Percentiles rank a stretch among this genome's conserved stretches.
These are phyloP conservation scores for Geotrichum aggregatum DNA, from an alignment of 1,139 yeast genomes.

Conservation along the genomic window DNA sequence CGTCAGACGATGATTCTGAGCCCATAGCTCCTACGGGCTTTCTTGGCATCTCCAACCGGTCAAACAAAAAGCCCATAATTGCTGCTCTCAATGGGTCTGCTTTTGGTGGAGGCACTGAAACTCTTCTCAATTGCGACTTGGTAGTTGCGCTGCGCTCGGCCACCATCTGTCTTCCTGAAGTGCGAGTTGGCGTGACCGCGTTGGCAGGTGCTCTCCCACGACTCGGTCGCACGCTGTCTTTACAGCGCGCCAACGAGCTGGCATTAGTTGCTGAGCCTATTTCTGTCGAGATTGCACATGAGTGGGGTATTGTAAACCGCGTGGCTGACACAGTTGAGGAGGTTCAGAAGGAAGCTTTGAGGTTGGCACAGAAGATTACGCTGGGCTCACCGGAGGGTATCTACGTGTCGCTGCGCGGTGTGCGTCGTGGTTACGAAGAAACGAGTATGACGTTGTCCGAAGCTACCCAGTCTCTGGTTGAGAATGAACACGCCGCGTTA, in stretches of 20 bases:
- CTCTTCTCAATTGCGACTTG: constrained; percentile 35
- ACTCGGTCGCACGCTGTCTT: constrained; percentile 30
- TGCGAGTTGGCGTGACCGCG: constrained; percentile 36
- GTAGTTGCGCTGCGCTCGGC: constrained; percentile 34
- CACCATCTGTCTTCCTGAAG: constrained; percentile 34
- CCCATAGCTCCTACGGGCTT: constrained; percentile 26
- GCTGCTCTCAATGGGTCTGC: constrained; percentile 36
- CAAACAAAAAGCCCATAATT: constrained; percentile 33
- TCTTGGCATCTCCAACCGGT: constrained; percentile 35
- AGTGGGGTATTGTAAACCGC: constrained; percentile 35
- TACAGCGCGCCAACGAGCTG: constrained; percentile 34
- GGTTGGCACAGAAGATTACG: constrained; percentile 29
- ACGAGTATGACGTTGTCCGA: constrained; percentile 23
- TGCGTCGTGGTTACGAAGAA: constrained; percentile 32
- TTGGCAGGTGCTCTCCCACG: constrained; percentile 37
- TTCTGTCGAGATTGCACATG: constrained; percentile 30
- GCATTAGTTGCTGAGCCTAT: constrained; percentile 36
- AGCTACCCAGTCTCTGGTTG: constrained; percentile 5
- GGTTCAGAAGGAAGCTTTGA: constrained; percentile 32
- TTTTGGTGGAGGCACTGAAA: constrained; percentile 38
- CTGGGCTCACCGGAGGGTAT: constrained; percentile 35
- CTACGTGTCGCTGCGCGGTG: constrained; percentile 30
- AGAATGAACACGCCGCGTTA: not conserved
- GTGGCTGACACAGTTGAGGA: constrained; percentile 29
- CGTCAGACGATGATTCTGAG: not conserved